Conservation (phyloP, 2,329 filamentous ascomycete genomes). For the Ceratocystis eucalypticola region DNA sequence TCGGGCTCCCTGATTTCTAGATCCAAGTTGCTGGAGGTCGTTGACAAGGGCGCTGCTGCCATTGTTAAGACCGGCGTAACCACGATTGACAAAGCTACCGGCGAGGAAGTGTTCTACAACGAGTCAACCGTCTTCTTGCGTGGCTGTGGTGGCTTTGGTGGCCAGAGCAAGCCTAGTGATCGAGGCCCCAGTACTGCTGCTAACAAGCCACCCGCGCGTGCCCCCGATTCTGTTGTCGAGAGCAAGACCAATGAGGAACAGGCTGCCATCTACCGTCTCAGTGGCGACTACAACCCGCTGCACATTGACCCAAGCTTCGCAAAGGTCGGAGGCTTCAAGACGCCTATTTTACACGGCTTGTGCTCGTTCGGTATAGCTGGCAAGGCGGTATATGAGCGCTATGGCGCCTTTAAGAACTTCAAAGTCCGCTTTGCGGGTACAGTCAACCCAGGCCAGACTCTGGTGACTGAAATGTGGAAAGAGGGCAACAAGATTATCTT, state of each 20-base stretch:
- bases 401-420: conserved; percentile 74
- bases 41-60: conserved; percentile 88
- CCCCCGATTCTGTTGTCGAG: conserved; percentile 71
- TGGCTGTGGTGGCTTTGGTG: conserved; percentile 81
- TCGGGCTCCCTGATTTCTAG: conserved; percentile 61
- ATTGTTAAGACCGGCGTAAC: conserved; percentile 67
- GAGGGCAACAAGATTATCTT: conserved; percentile 68
- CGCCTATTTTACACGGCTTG: conserved; percentile 89
- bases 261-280: conserved; percentile 83
- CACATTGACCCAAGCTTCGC: conserved; percentile 92
- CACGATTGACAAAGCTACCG: conserved; percentile 71
- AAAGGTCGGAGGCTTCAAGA: conserved; percentile 89
- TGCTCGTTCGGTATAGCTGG: conserved; percentile 86
- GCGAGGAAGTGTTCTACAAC: conserved; percentile 93
- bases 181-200: conserved; percentile 67
- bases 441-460: conserved; percentile 76
- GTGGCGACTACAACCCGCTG: conserved; percentile 89
- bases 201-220: conserved; percentile 64
- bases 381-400: conserved; percentile 78
- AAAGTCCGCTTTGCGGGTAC: conserved; percentile 84
- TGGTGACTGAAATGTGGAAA: conserved; percentile 90
- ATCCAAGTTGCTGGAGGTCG: conserved; percentile 76
- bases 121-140: conserved; percentile 87
- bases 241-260: conserved; percentile 80
- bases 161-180: conserved; percentile 60